Conservation (phyloP, 352 stramenopile genomes). For the Pythium dissimile region DNA sequence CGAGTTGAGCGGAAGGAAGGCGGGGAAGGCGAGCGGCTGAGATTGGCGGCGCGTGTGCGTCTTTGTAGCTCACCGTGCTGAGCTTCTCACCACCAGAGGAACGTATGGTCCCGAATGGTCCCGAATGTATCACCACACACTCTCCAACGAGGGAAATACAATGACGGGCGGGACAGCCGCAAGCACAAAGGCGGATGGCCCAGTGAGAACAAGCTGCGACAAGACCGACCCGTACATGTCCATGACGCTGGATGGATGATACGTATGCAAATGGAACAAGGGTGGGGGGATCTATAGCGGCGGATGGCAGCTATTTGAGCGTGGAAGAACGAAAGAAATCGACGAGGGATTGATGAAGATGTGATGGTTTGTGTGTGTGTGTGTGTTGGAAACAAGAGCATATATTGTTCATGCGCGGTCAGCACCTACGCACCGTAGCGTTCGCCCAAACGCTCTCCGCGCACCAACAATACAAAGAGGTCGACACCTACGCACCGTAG, state of each 20-base stretch:
- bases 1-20: neutral
- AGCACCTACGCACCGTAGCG: conserved; percentile 91
- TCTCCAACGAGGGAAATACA: conserved; percentile 4
- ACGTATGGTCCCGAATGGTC: conserved; percentile 20
- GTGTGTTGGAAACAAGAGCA: conserved; percentile 18
- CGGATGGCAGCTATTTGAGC: too few species aligned
- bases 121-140: too few species aligned
- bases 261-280: too few species aligned
- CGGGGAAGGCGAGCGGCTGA: neutral
- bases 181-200: too few species aligned
- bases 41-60: conserved; percentile 19
- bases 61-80: conserved; percentile 7
- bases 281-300: too few species aligned
- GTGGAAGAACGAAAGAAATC: neutral
- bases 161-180: too few species aligned
- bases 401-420: conserved; percentile 55
- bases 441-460: conserved; percentile 79
- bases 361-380: too few species aligned
- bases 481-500: conserved; percentile 90
- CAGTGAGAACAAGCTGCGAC: too few species aligned
- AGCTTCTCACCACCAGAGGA: conserved; percentile 14
- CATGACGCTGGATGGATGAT: too few species aligned
- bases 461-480: conserved; percentile 55
- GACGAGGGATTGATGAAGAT: neutral
- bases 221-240: too few species aligned